Evolutionary conservation across 2,329 filamentous ascomycete species (phyloP), one percentile per base, ranked within the genome.

Genomic region (Fusarium sp.): DNA sequence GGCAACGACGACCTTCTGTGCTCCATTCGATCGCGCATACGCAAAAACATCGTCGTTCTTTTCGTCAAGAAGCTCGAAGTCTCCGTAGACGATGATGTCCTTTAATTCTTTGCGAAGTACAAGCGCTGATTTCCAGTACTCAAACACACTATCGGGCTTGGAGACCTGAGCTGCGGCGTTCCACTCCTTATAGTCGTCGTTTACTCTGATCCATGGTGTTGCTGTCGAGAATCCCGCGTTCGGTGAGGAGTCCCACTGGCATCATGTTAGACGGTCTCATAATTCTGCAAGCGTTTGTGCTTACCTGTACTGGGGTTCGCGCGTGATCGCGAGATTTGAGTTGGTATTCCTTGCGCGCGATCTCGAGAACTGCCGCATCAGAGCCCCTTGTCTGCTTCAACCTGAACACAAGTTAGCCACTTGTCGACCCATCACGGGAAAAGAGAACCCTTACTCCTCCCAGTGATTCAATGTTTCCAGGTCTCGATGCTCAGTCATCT

Each of bases 401-500:
- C 19, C 68, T 68, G 5, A 23, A 9, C 4, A 7, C 7, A n/a
- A 9, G 15, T 71, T 23, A 71, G 52, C 8, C 8, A 15, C 1
- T 21, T 0, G 45, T 31, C 7, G 3, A 33, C 10, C 10, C 14
- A 14, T 3, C 10, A 12, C 5, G 23, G 9, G 5, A 31, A 48
- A 19, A 9, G 25, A 4, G 0, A 10, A 1, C 7, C 5, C 56
- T 67, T 37, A 73, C 70, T 73, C 70, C 29, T 73, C 29, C 70
- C 70, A 73, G 8, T 73, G 66, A 9, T 73, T 73, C 23, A 73
- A 21, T 2, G 70, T 73, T 23, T 73, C 70, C 12, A 73, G 15
- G 29, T 73, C 71, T 35, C 84, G 82, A 77, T 85, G 85, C 37
- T 84, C 83, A 1, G 82, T 81, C 15, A 88, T 83, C 8, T 67